Base-by-base conservation (phyloP, 228 moss, liverwort and hornwort species). In the Sphagnum fallax region DNA sequence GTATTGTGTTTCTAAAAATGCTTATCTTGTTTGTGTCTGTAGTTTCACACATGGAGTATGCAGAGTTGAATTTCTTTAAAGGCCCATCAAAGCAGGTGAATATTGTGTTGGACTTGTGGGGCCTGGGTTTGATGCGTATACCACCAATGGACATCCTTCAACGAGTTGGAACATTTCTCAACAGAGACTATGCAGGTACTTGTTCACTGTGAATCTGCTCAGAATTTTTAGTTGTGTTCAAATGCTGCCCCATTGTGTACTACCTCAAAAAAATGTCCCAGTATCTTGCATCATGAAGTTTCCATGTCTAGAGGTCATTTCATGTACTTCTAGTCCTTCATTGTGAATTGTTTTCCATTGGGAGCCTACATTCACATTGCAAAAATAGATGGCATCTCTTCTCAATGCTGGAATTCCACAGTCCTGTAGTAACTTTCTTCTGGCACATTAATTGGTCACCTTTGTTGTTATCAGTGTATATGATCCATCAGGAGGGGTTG, bases 161-260 rank as follows among this genome's bases (percentile, higher is more conserved):
- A 61, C 81, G 79, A 65, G 82, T 93, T 68, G 93, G 93, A 53
- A 77, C 83, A 63, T 62, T 87, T 49, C 80, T 93, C 73, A 93
- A 93, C 77, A 81, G 93, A 75, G 90, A 93, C 70, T 93, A 93
- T 74, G 89, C 93, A 85, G 93, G 93, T 91, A 14, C 50, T 47
- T 15, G 14, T 62, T 47, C 16, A 32, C 32, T 32, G 32, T 32
- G 2, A 32, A 32, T 32, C 2, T 32, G 32, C 32, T 32, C 32
- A 32, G 32, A 32, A 32, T 32, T 32, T 32, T 32, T 32, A 32
- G 32, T 32, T 32, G 32, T 32, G 32, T 32, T 32, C 32, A 32
- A 32, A 32, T 7, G 52, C 57, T 68, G 5, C 8, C 51, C 9
- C 4, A 47, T 6, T 50, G 13, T 6, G 50, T 49, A 8, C 6